Evolutionary conservation across 306 rosid species (phyloP).

Genomic region (Herpetospermum pedunculosum): DNA sequence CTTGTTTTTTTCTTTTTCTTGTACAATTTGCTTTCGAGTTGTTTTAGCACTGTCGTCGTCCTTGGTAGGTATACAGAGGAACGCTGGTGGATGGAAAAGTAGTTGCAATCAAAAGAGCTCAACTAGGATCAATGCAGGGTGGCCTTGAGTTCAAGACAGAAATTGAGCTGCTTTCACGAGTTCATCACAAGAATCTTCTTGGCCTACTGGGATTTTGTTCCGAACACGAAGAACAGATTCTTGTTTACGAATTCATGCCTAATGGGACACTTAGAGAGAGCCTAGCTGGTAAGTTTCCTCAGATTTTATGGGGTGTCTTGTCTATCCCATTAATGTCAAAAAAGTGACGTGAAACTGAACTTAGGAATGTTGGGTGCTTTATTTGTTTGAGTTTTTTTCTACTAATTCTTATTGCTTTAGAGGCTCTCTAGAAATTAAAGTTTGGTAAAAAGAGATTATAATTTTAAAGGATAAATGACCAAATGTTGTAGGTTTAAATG

Average conservation of each 20-base stretch:
- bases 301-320: background rate
- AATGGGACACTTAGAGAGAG: constrained; percentile 75
- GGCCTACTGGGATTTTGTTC: constrained; percentile 88
- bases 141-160: constrained; percentile 90
- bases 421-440: background rate
- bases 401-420: background rate
- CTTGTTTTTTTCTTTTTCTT: background rate
- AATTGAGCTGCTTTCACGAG: constrained; percentile 91
- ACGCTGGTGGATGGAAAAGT: constrained; percentile 54
- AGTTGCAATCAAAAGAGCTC: constrained; percentile 90
- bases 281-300: constrained; percentile 43
- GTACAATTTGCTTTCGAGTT: background rate
- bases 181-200: constrained; percentile 95
- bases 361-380: background rate
- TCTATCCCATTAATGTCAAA: background rate
- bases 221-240: constrained; percentile 87
- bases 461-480: background rate
- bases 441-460: background rate
- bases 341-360: background rate
- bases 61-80: constrained; percentile 70
- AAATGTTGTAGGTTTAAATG: background rate
- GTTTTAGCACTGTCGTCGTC: background rate
- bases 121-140: constrained; percentile 92
- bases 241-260: constrained; percentile 77
- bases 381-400: background rate